Evolutionary conservation across 768 basidiomycete genomes (phyloP), one percentile per base, ranked within the genome.

Genomic region (Glaciozyma martinii): DNA sequence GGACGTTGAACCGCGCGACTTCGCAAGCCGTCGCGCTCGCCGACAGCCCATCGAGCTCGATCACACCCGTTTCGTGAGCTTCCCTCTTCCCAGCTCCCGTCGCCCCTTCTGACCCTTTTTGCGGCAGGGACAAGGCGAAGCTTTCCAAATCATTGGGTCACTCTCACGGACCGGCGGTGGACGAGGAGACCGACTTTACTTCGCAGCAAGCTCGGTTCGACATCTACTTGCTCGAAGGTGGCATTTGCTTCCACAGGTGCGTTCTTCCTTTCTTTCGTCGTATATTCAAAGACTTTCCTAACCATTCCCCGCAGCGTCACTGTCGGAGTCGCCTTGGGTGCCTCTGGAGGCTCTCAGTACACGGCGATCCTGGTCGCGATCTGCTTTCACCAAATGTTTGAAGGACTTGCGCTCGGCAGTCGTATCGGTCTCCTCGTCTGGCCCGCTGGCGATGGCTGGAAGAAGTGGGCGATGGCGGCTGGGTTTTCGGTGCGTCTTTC

Each of bases 311-410:
- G 19, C 52, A 72, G 72, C 5, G 75, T 77, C 71, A 77, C 76
- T 76, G 76, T 77, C 46, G 76, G 76, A 13, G 75, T 77, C 7
- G 72, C 74, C 0, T 68, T 77, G 21, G 69, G 74, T 16, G 66
- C 70, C 0, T 49, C 52, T 9, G 73, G 71, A 18, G 75, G 76
- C 7, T 53, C 54, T 19, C 63, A 74, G 49, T 76, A 75, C 76
- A 72, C 65, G 2, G 74, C 76, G 1, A 71, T 76, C 18, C 71
- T 76, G 61, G 74, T 74, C 66, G 75, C 74, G 25, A 70, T 76
- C 63, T 66, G 72, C 49, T 75, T 75, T 62, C 75, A 75, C 61
- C 50, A 52, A 19, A 30, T 52, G 50, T 75, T 76, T 44, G 75
- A 75, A 53, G 75, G 72, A 25, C 70, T 73, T 27, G 72, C 73